phyloP scores from a whole-genome alignment of 2,329 filamentous ascomycete genomes.

The Colletotrichum lentis region DNA sequence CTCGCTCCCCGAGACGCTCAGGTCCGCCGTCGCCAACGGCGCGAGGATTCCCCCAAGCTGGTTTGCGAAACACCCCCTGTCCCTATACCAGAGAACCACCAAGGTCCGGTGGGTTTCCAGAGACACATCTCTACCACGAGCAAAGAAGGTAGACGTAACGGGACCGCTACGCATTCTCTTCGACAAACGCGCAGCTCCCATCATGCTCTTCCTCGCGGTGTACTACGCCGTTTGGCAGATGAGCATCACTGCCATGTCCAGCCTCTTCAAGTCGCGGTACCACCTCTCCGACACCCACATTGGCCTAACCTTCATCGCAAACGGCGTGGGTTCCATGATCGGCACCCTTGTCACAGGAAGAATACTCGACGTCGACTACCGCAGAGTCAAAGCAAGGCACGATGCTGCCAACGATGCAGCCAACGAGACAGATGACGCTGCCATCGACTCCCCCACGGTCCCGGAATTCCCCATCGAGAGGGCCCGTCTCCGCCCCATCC shows the following conservation, averaged over 20 bases:
- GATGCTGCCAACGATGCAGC: neutral
- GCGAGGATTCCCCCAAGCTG: constrained; percentile 36
- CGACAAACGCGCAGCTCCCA: constrained; percentile 53
- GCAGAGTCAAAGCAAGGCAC: constrained; percentile 48
- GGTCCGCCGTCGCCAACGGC: constrained; percentile 56
- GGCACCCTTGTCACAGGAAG: constrained; percentile 62
- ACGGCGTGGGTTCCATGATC: constrained; percentile 62
- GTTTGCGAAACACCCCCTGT: constrained; percentile 45
- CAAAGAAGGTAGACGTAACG: constrained; percentile 53
- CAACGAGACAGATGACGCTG: neutral
- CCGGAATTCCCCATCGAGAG: constrained; percentile 58
- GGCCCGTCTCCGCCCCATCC: constrained; percentile 59
- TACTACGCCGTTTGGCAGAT: constrained; percentile 65
- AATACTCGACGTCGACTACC: constrained; percentile 61
- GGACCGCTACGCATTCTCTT: constrained; percentile 58
- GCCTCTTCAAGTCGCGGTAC: constrained; percentile 56
- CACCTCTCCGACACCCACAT: constrained; percentile 54
- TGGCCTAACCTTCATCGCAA: constrained; percentile 62
- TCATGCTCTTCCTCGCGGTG: constrained; percentile 58
- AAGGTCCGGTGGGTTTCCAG: constrained; percentile 38
- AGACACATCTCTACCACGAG: too few relatives aligned
- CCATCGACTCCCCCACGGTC: neutral
- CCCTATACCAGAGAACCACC: constrained; percentile 46
- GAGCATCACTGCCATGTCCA: constrained; percentile 62
- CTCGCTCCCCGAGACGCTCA: constrained; percentile 57